Evolutionary conservation across 768 basidiomycete species (phyloP).

Genomic region (Hydnum rufescens): DNA sequence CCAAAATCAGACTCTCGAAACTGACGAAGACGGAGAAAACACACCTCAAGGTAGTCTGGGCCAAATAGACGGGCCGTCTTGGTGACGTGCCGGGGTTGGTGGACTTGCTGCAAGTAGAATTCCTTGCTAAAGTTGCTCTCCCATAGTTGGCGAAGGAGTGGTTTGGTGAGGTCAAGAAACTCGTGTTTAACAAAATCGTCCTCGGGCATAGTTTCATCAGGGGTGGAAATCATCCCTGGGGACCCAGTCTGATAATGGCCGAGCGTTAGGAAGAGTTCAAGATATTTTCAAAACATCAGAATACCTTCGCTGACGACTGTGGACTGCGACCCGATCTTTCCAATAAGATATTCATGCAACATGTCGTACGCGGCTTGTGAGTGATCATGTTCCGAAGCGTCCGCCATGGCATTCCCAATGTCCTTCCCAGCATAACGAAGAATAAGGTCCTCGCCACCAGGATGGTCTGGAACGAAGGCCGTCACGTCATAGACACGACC

Average conservation of each 20-base stretch:
- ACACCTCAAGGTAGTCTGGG: conserved; percentile 58
- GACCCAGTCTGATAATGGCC: conserved; percentile 90
- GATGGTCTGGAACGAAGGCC: conserved; percentile 66
- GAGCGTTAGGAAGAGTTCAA: not conserved
- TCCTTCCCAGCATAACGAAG: conserved; percentile 69
- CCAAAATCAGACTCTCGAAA: conserved; percentile 1
- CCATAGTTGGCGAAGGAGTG: conserved; percentile 73
- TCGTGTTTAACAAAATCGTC: conserved; percentile 76
- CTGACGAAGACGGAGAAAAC: conserved; percentile 11
- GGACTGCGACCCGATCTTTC: conserved; percentile 57
- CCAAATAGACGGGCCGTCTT: conserved; percentile 79
- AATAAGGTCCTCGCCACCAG: conserved; percentile 87
- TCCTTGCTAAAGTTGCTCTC: conserved; percentile 77
- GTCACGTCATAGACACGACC: conserved; percentile 87
- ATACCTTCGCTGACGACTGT: conserved; percentile 60
- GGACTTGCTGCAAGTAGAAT: conserved; percentile 90
- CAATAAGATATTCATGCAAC: conserved; percentile 73
- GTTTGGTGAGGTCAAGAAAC: conserved; percentile 78
- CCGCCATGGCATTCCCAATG: conserved; percentile 61
- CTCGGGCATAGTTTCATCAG: conserved; percentile 65
- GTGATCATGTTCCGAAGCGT: conserved; percentile 66
- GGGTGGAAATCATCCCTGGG: conserved; percentile 77
- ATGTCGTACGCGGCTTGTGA: conserved; percentile 83
- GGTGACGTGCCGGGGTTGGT: conserved; percentile 78
- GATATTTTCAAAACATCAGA: not conserved